Evolutionary conservation across 768 basidiomycete genomes (phyloP).

Genomic region (Pisolithus orientalis): DNA sequence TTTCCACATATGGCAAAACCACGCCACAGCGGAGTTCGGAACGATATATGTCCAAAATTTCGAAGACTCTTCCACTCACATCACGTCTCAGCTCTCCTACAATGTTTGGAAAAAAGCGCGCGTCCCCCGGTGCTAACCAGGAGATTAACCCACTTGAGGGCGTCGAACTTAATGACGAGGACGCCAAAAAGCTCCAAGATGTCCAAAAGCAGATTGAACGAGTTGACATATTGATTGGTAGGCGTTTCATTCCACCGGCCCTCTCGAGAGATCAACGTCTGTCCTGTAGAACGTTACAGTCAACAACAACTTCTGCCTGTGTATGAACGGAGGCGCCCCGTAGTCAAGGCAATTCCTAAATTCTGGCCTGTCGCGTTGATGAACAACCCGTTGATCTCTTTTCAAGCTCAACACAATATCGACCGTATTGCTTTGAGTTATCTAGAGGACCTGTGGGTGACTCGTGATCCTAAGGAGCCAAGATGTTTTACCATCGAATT

Average conservation of each 20-base stretch:
- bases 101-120: conserved; percentile 60
- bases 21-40: conserved; percentile 27
- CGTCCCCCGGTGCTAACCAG: conserved; percentile 72
- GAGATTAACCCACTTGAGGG: conserved; percentile 63
- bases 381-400: conserved; percentile 58
- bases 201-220: conserved; percentile 67
- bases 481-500: conserved; percentile 85
- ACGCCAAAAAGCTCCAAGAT: conserved; percentile 59
- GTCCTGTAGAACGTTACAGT: conserved; percentile 52
- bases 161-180: conserved; percentile 65
- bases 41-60: conserved; percentile 17
- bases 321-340: conserved; percentile 65
- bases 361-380: conserved; percentile 87
- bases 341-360: conserved; percentile 60
- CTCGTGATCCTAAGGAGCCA: conserved; percentile 64
- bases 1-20: not conserved
- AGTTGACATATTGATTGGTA: conserved; percentile 68
- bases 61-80: not conserved
- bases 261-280: conserved; percentile 4
- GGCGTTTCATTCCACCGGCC: conserved; percentile 19
- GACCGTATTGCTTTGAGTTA: conserved; percentile 81
- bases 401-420: conserved; percentile 63
- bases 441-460: conserved; percentile 82
- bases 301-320: conserved; percentile 51
- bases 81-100: conserved; percentile 1